Conservation (phyloP, 2,329 filamentous ascomycete genomes). For the Daldinia eschscholtzii region DNA sequence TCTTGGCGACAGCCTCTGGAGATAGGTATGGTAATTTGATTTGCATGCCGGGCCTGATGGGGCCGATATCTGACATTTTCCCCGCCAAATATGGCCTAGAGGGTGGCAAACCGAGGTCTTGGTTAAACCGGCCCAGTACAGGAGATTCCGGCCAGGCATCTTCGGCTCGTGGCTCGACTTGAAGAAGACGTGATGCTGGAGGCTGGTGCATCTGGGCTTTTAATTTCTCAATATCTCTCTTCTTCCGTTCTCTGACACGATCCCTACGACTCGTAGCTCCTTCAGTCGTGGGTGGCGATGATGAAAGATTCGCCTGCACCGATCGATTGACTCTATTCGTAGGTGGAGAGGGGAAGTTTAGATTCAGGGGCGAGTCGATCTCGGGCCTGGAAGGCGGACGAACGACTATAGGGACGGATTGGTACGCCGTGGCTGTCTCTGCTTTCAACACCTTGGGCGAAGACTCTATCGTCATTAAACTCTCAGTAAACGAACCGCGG, state of each 20-base stretch:
- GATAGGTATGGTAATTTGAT: slow-evolving; percentile 19
- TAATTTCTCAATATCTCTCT: slow-evolving; percentile 43
- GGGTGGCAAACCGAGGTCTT: neutral
- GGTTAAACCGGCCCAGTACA: slow-evolving; percentile 22
- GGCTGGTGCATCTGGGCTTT: slow-evolving; percentile 27
- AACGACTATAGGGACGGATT: slow-evolving; percentile 49
- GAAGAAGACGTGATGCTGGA: slow-evolving; percentile 18
- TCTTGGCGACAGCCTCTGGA: slow-evolving; percentile 15
- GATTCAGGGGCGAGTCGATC: slow-evolving; percentile 41
- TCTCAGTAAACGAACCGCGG: slow-evolving; percentile 51
- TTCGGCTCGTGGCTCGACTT: slow-evolving; percentile 6
- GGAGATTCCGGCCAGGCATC: slow-evolving; percentile 27
- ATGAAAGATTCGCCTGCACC: slow-evolving; percentile 29
- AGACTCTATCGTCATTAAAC: slow-evolving; percentile 52
- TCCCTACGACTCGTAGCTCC: slow-evolving; percentile 39
- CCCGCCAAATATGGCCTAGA: slow-evolving; percentile 11
- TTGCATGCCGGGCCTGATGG: slow-evolving; percentile 28
- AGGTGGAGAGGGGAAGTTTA: slow-evolving; percentile 41
- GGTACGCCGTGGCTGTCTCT: slow-evolving; percentile 51
- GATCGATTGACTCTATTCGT: slow-evolving; percentile 17
- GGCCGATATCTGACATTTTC: slow-evolving; percentile 32
- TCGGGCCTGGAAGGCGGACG: slow-evolving; percentile 38
- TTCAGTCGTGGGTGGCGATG: slow-evolving; percentile 20
- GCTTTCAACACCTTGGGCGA: slow-evolving; percentile 53
- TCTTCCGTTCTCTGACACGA: slow-evolving; percentile 45